Base-by-base conservation (phyloP, 192 early-diverging fungal genomes). In the Coemansia sp. region DNA sequence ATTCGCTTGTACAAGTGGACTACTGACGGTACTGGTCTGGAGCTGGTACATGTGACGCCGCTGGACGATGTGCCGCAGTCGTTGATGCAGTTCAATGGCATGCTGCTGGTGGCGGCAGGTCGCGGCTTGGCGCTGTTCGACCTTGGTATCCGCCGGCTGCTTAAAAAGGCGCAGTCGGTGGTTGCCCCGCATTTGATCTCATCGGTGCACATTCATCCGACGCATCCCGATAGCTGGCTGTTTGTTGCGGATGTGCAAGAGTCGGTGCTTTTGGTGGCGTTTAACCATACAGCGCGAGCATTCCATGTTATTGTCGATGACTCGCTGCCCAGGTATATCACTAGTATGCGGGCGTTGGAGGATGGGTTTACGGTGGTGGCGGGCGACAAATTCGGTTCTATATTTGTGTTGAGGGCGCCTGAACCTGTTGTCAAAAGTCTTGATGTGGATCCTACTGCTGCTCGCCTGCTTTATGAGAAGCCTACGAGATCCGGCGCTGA, bases 331-430 rank as follows among this genome's bases (percentile, higher is more conserved):
- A 88, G 96, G 53, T 96, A 91, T 88, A 88, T 93, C 43, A 95
- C 96, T 16, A 77, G 86, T 26, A 85, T 91, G 13, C 68, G 63
- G 8, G 68, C 85, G 9, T 90, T 96, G 87, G 75, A 95, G 37
- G 96, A 98, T 80, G 97, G 95, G 70, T 92, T 97, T 69, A 98
- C 98, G 6, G 87, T 97, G 6, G 92, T 88, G 6, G 92, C 89
- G 17, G 96, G 93, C 19, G 98, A 99, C 87, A 96, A 96, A 78
- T 99, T 99, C 89, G 98, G 98, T 37, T 97, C 97, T 67, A 79
- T 99, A 23, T 91, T 90, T 61, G 89, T 93, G 11, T 68, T 89
- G 59, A 87, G 98, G 23, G 74, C 55, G 65, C 87, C 94, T 2
- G 63, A 82, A 26, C 79, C 86, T 7, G 85, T 89, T 0, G 86